phyloP scores from a whole-genome alignment of 768 basidiomycete genomes.

The Kwoniella mangroviensis region DNA sequence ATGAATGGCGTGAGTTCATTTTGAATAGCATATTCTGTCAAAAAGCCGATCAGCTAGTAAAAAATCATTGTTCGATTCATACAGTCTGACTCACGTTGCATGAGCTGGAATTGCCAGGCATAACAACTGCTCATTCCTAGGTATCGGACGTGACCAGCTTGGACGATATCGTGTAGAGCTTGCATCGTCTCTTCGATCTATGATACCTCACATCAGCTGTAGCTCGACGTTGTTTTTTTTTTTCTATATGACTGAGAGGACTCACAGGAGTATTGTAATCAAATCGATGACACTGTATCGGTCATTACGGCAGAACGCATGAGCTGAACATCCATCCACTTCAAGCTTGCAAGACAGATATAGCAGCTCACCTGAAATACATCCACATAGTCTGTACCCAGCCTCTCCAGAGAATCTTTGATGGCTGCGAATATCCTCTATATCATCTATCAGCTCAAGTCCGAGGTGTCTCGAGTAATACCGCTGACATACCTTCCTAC shows the following conservation, averaged over 20 bases:
- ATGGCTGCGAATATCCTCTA: slow-evolving; percentile 71
- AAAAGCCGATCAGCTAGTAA: neutral
- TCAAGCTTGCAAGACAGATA: no score
- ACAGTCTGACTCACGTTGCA: slow-evolving; percentile 42
- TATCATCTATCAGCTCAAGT: neutral
- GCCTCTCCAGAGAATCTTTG: slow-evolving; percentile 64
- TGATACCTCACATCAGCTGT: neutral
- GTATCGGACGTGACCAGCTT: slow-evolving; percentile 67
- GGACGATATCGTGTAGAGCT: slow-evolving; percentile 70
- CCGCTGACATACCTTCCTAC: slow-evolving; percentile 31
- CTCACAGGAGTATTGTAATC: slow-evolving; percentile 36
- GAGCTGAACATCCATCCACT: no score
- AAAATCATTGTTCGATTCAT: neutral
- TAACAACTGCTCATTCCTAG: slow-evolving; percentile 49
- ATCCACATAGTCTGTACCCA: slow-evolving; percentile 78
- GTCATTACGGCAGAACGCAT: neutral
- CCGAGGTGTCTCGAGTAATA: no score
- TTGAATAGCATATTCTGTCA: slow-evolving; percentile 65
- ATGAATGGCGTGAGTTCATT: slow-evolving; percentile 69
- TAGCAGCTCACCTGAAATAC: slow-evolving; percentile 64
- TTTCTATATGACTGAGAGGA: no score
- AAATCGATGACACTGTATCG: slow-evolving; percentile 62
- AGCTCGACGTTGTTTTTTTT: no score
- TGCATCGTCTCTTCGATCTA: slow-evolving; percentile 60
- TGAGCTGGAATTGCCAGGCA: slow-evolving; percentile 43